Base-by-base conservation (phyloP, 495 filamentous ascomycete species). In the Halenospora varia region DNA sequence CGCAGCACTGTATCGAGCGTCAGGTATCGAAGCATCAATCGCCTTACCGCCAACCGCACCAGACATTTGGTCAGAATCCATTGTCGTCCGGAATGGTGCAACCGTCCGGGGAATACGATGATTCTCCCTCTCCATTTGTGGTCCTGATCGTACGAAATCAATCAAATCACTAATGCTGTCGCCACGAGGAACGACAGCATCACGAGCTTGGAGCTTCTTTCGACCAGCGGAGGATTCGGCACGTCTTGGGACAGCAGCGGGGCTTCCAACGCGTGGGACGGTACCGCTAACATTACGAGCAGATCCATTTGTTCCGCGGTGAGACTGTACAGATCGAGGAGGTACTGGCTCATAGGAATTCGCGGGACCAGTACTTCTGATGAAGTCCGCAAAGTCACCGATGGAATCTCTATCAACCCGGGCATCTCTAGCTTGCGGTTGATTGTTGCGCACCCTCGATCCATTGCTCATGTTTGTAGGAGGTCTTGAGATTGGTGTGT, bases 91-190 rank as follows among this genome's bases (percentile, higher is more conserved):
- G 74, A 96, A 92, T 15, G 92, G 90, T 13, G 91, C 90, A 25
- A 95, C 88, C 13, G 81, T 79, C n/a, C 87, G 88, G 25, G 90
- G 87, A 61, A 92, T 92, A 25, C 89, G 82, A 48, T 81, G 88
- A 52, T 76, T 74, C 13, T 70, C 66, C 25, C 69, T 70, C 10
- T 66, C 67, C 51, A 71, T 75, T 0, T 85, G 82, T 8, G 93
- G 86, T 1, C 93, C 89, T 69, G 88, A 84, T 48, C 92, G 85
- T 52, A 98, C 92, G 72, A 97, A 97, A 64, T 97, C 90, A 51
- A 96, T 95, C 40, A 98, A 72, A 58, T 96, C 94, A 2, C 87
- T 86, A 47, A 84, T 96, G 62, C 84, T 81, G 47, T 84, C 83
- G 42, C 77, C 79, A 24, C 74, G 73, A 22, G 81, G 73, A 19